Base-by-base conservation (phyloP, 306 rosid genomes). In the Prunus mume region DNA sequence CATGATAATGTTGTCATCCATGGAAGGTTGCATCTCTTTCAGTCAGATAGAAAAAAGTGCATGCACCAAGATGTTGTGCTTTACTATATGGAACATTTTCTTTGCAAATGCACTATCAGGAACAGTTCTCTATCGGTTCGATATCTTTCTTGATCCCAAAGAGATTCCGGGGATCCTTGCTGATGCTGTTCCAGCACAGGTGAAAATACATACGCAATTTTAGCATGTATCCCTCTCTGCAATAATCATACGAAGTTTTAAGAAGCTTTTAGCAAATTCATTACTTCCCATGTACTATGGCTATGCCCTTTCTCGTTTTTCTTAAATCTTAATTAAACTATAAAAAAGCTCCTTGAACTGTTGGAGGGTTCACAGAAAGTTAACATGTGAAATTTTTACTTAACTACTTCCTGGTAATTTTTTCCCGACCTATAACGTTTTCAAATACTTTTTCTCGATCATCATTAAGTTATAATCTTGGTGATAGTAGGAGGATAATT, bases 41-140 rank as follows among this genome's bases (percentile, higher is more conserved):
- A 89, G 95, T 81, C 93, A 55, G 82, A 91, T 88, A 73, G 86
- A 91, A 74, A 86, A 76, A 69, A 87, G 90, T 85, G 98, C 96
- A 18, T 89, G 95, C 65, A 79, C 56, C 17, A 93, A 93, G 80
- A 88, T 93, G 55, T 81, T 93, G 71, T 84, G 83, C 88, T 93
- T 93, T 84, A 91, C 93, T 11, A 55, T 93, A 73, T 93, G 98
- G 98, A 93, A 93, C 86, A 72, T 91, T 73, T 93, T 93, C 93
- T 89, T 93, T 77, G 98, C 97, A 75, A 93, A 89, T 81, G 93
- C 82, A 60, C 87, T 93, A 69, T 93, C 98, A 27, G 98, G 98
- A 54, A 71, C 98, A 9, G 93, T 78, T 76, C 91, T 93, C 34
- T 89, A 86, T 82, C 83, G 84, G 68, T 84, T 93, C 20, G 82